Base-by-base conservation (phyloP, 1,284 basidiomycete genomes). In the Ganoderma leucocontextum region DNA sequence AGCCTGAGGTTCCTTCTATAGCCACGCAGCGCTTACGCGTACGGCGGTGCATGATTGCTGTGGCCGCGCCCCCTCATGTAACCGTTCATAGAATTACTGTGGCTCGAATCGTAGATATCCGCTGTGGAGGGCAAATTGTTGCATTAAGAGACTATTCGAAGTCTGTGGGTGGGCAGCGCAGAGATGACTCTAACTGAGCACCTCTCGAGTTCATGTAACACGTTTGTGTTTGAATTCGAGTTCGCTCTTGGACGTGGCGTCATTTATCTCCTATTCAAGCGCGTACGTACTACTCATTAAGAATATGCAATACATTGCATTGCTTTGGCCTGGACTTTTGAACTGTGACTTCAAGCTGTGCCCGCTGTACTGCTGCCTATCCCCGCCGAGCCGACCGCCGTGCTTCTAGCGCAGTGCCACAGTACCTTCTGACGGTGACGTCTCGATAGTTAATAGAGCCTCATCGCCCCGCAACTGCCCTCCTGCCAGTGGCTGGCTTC, bases 401-500 rank as follows among this genome's bases (percentile, higher is more conserved):
- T 52, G 25, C 47, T 29, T 52, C 47, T n/a, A 52, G 47, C n/a
- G 8, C 47, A 22, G 10, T 4, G 1, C n/a, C 2, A 12, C n/a
- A 22, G 9, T 49, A 10, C 47, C n/a, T 22, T 49, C 47, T 12
- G 47, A 25, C 4, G 9, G 47, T 22, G 12, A 52, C n/a, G 17
- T 42, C n/a, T 52, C 22, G 22, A 52, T 8, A 25, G 22, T 7
- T 4, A 25, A 13, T 12, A 52, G 22, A 25, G n/a, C 39, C n/a
- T 60, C 38, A 60, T 29, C 58, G 58, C 7, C 58, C 39, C 10
- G 58, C 36, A 7, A 60, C 58, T 39, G 36, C 58, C 58, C 58
- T 60, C 39, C 38, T 60, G 13, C 58, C 39, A 25, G 58, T 42
- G 2, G 49, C 19, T 7, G 7, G 25, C 29, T 29, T 63, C 36